A percentile compares a stretch with the other conserved stretches of the same genome.
Evolutionary conservation across 345 rosid species (phyloP).

Genomic region (Lepidium didymum): DNA sequence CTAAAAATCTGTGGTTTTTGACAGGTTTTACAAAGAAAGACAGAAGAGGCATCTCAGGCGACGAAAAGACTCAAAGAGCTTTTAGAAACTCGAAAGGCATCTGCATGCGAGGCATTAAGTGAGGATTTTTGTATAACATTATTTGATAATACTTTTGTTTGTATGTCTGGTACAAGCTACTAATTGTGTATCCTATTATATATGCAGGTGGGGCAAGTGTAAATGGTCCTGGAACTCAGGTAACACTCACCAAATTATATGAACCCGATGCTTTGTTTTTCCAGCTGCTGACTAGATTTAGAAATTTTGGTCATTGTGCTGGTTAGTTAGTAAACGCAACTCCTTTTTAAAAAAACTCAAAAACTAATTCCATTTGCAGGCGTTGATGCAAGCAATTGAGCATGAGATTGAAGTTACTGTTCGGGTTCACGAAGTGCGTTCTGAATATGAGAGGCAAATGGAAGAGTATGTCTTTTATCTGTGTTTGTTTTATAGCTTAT

Average conservation of each 20-base stretch:
- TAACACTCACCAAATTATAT: conserved; percentile 27
- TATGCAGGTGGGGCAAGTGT: conserved; percentile 52
- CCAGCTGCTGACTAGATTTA: background rate
- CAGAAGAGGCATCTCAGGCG: conserved; percentile 95
- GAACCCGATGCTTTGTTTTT: background rate
- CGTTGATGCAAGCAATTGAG: conserved; percentile 81
- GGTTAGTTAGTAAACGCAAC: background rate
- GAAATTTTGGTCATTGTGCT: conserved; percentile 7
- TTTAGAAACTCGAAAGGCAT: conserved; percentile 74
- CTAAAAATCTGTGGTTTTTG: background rate
- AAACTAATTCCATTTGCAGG: conserved; percentile 35
- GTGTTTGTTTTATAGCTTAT: conserved; percentile 4
- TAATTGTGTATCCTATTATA: conserved; percentile 3
- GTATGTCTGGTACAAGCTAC: background rate
- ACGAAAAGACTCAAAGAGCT: conserved; percentile 93
- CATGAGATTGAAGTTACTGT: conserved; percentile 94
- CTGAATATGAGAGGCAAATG: conserved; percentile 83
- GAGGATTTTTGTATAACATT: conserved; percentile 9
- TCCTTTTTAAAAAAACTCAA: background rate
- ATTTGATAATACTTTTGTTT: background rate
- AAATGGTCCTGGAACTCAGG: conserved; percentile 79
- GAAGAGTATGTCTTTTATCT: conserved; percentile 65
- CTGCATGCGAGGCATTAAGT: conserved; percentile 59
- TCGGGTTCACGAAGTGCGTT: conserved; percentile 88
- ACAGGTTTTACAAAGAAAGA: conserved; percentile 94